These are phyloP conservation scores for Fusarium sambucinum DNA, from an alignment of 2,329 filamentous ascomycete genomes.

Conservation along the genomic window DNA sequence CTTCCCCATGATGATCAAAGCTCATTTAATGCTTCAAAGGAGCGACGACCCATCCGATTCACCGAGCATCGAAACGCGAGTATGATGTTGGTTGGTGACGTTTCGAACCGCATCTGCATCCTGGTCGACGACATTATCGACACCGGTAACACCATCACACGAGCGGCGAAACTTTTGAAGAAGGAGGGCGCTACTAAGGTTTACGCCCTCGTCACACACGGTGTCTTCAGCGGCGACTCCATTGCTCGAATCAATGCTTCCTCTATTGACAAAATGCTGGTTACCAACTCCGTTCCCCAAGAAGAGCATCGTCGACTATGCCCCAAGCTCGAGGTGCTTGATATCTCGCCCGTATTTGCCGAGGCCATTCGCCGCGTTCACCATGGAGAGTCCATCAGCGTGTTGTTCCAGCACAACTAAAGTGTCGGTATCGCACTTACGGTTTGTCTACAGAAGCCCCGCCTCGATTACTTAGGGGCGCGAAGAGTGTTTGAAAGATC, in stretches of 20 bases:
- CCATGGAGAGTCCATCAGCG: slow-evolving; percentile 97
- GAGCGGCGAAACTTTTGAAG: slow-evolving; percentile 96
- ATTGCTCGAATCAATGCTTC: slow-evolving; percentile 95
- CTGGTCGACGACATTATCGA: slow-evolving; percentile 95
- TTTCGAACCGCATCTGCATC: slow-evolving; percentile 84
- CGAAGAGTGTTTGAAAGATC: slow-evolving; percentile 8
- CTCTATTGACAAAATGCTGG: slow-evolving; percentile 90
- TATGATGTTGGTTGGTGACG: slow-evolving; percentile 95
- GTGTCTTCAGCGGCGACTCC: slow-evolving; percentile 93
- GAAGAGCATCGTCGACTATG: slow-evolving; percentile 81
- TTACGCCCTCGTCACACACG: slow-evolving; percentile 93
- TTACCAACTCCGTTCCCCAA: slow-evolving; percentile 96
- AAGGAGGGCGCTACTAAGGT: slow-evolving; percentile 93
- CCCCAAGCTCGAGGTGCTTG: slow-evolving; percentile 90
- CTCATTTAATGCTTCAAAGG: slow-evolving; percentile 63
- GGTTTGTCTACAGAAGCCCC: slow-evolving; percentile 30
- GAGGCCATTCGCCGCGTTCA: slow-evolving; percentile 97
- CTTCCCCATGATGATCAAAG: slow-evolving; percentile 51
- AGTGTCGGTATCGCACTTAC: slow-evolving; percentile 11
- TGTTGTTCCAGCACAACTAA: slow-evolving; percentile 73
- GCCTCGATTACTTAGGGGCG: slow-evolving; percentile 25
- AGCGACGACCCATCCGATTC: slow-evolving; percentile 89
- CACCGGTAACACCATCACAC: slow-evolving; percentile 96
- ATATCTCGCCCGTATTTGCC: slow-evolving; percentile 89
- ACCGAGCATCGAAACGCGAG: slow-evolving; percentile 90